Percentiles rank a stretch among this genome's conserved stretches.
Conservation (phyloP, 2,329 filamentous ascomycete genomes). For the Fusarium newnesense region DNA sequence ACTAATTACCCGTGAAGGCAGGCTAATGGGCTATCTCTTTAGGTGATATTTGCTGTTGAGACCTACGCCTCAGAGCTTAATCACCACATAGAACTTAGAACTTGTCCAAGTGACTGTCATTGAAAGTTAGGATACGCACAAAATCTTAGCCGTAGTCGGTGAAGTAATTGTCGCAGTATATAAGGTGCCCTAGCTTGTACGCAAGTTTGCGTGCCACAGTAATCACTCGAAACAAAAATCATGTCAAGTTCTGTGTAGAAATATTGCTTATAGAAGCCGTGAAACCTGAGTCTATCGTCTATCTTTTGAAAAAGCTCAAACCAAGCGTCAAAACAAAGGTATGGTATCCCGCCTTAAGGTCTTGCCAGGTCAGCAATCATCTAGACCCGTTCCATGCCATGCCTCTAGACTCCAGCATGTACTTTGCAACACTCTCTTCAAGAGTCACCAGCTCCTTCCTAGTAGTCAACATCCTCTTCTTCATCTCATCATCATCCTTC, state of each 20-base stretch:
- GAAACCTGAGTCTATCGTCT: accelerated
- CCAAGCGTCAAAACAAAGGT: neutral
- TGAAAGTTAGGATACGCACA: neutral
- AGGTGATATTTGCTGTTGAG: neutral
- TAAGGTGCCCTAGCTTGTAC: too few relatives aligned
- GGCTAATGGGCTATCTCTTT: neutral
- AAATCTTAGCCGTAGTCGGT: neutral
- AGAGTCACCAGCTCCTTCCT: constrained; percentile 13
- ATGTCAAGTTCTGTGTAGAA: too few relatives aligned
- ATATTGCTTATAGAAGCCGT: neutral
- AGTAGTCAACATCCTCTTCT: constrained; percentile 18
- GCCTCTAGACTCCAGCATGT: neutral
- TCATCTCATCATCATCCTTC: neutral
- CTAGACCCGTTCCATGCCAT: neutral
- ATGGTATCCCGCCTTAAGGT: neutral
- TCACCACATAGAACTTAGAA: neutral
- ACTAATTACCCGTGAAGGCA: neutral
- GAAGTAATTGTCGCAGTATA: too few relatives aligned
- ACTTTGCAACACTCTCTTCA: constrained; percentile 8
- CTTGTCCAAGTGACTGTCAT: neutral
- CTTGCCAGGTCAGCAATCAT: too few relatives aligned
- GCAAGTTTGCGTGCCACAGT: too few relatives aligned
- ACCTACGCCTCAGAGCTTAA: neutral
- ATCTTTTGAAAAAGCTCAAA: neutral
- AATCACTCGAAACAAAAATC: neutral